phyloP scores from a whole-genome alignment of 2,329 filamentous ascomycete species.

The Byssochlamys sp. region DNA sequence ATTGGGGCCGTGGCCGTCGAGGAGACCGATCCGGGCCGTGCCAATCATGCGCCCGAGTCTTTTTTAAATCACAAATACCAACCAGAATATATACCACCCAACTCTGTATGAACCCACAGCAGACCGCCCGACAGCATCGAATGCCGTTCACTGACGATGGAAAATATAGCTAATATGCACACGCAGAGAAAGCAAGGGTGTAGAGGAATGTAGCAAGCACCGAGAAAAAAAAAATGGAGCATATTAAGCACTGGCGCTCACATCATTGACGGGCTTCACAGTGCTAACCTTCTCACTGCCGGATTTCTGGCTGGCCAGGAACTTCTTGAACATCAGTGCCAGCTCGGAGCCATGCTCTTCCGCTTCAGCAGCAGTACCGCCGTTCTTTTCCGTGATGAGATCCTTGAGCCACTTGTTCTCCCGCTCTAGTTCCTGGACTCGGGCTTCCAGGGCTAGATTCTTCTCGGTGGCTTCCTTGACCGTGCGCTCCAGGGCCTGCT shows the following conservation, averaged over 20 bases:
- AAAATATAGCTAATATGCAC: neutral
- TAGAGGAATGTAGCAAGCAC: neutral
- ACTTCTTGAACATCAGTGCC: constrained; percentile 33
- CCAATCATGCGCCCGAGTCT: neutral
- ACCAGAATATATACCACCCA: neutral
- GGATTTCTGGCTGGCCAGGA: constrained; percentile 26
- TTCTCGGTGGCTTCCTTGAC: constrained; percentile 78
- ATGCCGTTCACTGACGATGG: neutral
- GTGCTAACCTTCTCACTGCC: constrained; percentile 18
- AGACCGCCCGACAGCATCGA: neutral
- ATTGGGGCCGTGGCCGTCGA: neutral
- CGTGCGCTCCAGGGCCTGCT: constrained; percentile 71
- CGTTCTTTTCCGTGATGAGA: constrained; percentile 72
- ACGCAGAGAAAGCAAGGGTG: neutral
- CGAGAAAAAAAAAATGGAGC: neutral
- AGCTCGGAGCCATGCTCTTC: constrained; percentile 38
- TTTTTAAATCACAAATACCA: neutral
- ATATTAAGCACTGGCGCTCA: constrained; percentile 9
- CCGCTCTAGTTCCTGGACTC: constrained; percentile 67
- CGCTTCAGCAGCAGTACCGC: constrained; percentile 20
- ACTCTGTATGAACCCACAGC: neutral
- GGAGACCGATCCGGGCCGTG: neutral
- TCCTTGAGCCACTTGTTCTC: constrained; percentile 77
- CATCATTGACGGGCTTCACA: constrained; percentile 25
- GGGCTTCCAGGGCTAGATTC: constrained; percentile 61